These are phyloP conservation scores for Actinomortierella wolfii DNA, from an alignment of 371 early-diverging fungal genomes.

Conservation along the genomic window DNA sequence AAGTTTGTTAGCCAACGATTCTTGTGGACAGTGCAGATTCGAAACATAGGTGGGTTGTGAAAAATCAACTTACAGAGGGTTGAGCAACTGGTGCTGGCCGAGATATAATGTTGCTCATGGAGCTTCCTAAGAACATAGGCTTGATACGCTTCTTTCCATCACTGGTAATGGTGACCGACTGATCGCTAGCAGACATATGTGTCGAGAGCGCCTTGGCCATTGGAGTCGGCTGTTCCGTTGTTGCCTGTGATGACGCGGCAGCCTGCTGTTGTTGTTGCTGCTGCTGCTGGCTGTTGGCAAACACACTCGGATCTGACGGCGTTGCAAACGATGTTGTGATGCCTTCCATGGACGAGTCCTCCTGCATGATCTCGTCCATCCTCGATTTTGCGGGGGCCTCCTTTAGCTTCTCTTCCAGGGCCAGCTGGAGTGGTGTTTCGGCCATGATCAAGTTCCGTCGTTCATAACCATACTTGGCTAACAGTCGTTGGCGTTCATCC, in stretches of 20 bases:
- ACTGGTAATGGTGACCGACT: slow-evolving; percentile 69
- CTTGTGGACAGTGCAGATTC: background rate
- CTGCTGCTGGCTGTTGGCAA: slow-evolving; percentile 31
- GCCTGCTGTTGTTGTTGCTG: slow-evolving; percentile 3
- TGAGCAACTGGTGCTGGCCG: slow-evolving; percentile 5
- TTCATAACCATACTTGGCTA: slow-evolving; percentile 76
- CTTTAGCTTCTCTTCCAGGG: slow-evolving; percentile 64
- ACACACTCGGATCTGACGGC: slow-evolving; percentile 47
- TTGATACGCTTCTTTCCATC: slow-evolving; percentile 84
- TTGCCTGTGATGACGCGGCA: slow-evolving; percentile 14
- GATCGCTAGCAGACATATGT: slow-evolving; percentile 47
- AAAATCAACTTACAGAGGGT: slow-evolving; percentile 13
- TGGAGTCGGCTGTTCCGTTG: slow-evolving; percentile 8
- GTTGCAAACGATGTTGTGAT: slow-evolving; percentile 31
- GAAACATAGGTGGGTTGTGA: background rate
- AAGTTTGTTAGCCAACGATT: background rate
- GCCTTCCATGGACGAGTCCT: slow-evolving; percentile 38
- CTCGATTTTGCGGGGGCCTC: slow-evolving; percentile 29
- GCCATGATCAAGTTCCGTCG: slow-evolving; percentile 58
- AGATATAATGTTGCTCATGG: slow-evolving; percentile 15
- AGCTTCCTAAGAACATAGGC: slow-evolving; percentile 65
- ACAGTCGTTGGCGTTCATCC: slow-evolving; percentile 65
- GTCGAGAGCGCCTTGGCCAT: slow-evolving; percentile 17
- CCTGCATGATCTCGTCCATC: slow-evolving; percentile 39
- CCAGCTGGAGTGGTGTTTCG: slow-evolving; percentile 69